These are phyloP conservation scores for Acacia concinna DNA, from an alignment of 331 rosid species.

Conservation along the genomic window DNA sequence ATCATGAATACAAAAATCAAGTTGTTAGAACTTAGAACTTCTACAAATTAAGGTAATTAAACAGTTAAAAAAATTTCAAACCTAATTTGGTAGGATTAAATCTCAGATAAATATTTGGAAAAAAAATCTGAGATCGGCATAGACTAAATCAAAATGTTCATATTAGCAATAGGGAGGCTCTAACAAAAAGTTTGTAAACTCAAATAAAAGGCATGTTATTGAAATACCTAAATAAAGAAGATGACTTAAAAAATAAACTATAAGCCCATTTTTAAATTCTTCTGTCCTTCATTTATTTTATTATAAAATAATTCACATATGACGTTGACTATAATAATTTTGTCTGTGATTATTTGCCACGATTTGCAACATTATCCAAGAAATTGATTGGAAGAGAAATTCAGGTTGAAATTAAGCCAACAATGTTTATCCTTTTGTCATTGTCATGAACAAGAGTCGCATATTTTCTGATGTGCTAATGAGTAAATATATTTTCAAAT, in stretches of 20 bases:
- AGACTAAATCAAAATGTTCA: not conserved
- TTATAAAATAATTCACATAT: not conserved
- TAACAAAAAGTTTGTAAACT: not conserved
- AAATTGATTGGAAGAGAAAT: not conserved
- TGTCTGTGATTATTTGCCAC: not conserved
- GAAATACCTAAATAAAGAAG: no score
- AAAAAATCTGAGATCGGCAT: no score
- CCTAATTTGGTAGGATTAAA: not conserved
- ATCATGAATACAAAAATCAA: no score
- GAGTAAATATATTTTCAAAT: not conserved
- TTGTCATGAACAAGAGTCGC: not conserved
- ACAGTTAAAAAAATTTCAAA: no score
- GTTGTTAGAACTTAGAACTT: no score
- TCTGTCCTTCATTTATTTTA: no score
- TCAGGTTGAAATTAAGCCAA: not conserved
- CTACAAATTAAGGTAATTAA: not conserved
- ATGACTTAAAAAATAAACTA: no score
- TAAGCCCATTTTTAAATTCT: no score
- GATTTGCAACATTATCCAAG: not conserved
- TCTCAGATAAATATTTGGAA: not conserved
- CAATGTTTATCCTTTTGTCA: not conserved
- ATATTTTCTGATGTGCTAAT: not conserved
- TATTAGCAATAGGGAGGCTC: not conserved
- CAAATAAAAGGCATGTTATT: no score
- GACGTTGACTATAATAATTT: not conserved